These are phyloP conservation scores for Recurvomyces mirabilis DNA, from an alignment of 495 filamentous ascomycete species.

Conservation along the genomic window DNA sequence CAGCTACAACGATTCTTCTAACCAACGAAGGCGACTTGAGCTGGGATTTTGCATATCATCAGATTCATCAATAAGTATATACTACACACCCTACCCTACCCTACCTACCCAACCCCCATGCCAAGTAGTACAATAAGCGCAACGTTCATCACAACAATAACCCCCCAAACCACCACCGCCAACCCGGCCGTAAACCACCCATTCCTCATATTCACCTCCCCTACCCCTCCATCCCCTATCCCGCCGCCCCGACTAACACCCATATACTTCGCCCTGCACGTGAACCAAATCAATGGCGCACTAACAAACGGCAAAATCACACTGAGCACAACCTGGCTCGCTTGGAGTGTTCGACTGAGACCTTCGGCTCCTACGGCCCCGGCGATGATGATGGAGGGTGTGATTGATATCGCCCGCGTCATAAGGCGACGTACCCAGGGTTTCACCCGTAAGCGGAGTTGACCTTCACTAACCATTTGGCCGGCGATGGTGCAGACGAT, in stretches of 20 bases:
- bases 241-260: conserved; percentile 37
- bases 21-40: too few relatives aligned
- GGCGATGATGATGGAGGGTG: conserved; percentile 71
- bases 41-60: too few relatives aligned
- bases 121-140: conserved; percentile 28
- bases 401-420: conserved; percentile 64
- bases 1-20: too few relatives aligned
- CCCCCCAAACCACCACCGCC: conserved; percentile 29
- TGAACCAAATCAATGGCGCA: conserved; percentile 81
- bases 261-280: conserved; percentile 73
- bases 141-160: conserved; percentile 35
- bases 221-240: background rate
- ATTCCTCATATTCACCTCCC: conserved; percentile 28
- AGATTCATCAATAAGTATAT: background rate
- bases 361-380: conserved; percentile 62
- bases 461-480: conserved; percentile 73
- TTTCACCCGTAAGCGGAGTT: conserved; percentile 55
- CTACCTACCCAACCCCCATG: conserved; percentile 12
- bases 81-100: too few relatives aligned
- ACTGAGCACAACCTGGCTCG: conserved; percentile 67
- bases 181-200: conserved; percentile 26
- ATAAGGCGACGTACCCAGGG: conserved; percentile 65
- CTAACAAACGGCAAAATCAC: conserved; percentile 72
- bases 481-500: conserved; percentile 78
- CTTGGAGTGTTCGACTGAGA: conserved; percentile 62